Evolutionary conservation across 2,329 filamentous ascomycete species (phyloP).

Genomic region (Trichoderma gracile): DNA sequence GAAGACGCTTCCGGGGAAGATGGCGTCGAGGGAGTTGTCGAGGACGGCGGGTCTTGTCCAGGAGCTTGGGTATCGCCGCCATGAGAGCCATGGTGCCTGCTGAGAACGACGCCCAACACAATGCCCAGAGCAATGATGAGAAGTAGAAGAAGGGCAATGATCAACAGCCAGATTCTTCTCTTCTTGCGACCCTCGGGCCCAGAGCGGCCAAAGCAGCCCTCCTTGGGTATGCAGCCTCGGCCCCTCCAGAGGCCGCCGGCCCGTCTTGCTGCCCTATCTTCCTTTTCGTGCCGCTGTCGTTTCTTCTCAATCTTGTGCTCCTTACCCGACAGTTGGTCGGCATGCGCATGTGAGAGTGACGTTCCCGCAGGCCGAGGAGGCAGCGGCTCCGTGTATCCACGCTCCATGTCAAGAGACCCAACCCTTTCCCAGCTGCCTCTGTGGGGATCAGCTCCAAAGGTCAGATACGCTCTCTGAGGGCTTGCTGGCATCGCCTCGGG

Average conservation of each 20-base stretch:
- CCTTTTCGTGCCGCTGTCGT: slow-evolving; percentile 62
- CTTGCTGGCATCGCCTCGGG: slow-evolving; percentile 1
- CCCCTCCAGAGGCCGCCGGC: slow-evolving; percentile 65
- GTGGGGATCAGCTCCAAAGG: neutral
- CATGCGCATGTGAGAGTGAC: slow-evolving; percentile 49
- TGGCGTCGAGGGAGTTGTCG: neutral
- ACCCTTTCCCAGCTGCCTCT: neutral
- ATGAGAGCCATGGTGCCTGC: slow-evolving; percentile 31
- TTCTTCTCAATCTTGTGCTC: slow-evolving; percentile 52
- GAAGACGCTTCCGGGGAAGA: slow-evolving; percentile 31
- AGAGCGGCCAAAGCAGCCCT: slow-evolving; percentile 59
- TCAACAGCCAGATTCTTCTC: slow-evolving; percentile 59
- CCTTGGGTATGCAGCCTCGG: slow-evolving; percentile 61
- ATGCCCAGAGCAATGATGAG: slow-evolving; percentile 57
- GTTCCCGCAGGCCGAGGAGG: slow-evolving; percentile 49
- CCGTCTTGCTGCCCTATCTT: slow-evolving; percentile 60
- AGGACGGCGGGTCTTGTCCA: neutral
- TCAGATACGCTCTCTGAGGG: slow-evolving; percentile 15
- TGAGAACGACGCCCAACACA: slow-evolving; percentile 59
- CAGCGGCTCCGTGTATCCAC: slow-evolving; percentile 32
- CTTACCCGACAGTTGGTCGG: slow-evolving; percentile 43
- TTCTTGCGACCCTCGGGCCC: slow-evolving; percentile 65
- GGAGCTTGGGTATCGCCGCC: slow-evolving; percentile 26
- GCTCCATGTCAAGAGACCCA: neutral
- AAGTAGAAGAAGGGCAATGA: slow-evolving; percentile 53